phyloP scores from a whole-genome alignment of 2,329 filamentous ascomycete species.

The Botryosphaeria dothidea region DNA sequence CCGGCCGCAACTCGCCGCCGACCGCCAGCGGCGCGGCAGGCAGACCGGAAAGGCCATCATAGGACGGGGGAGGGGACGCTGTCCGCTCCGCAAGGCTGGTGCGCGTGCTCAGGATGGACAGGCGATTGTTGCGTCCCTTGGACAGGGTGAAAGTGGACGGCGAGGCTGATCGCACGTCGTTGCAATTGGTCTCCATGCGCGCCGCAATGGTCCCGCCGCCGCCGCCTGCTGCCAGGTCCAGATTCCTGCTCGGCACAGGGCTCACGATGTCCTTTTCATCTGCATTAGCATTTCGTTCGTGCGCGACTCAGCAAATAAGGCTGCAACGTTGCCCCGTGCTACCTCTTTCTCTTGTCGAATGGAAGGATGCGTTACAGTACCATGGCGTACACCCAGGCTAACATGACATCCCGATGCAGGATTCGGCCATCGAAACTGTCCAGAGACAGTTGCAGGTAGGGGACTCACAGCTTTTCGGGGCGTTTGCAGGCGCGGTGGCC shows the following conservation, averaged over 20 bases:
- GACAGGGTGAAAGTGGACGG: constrained; percentile 5
- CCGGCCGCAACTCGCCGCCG: background rate
- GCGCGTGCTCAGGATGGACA: background rate
- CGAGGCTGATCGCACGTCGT: background rate
- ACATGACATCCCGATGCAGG: background rate
- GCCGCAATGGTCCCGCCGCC: background rate
- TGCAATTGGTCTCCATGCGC: constrained; percentile 11
- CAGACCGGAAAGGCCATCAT: background rate
- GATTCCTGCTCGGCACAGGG: background rate
- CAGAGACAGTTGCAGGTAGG: background rate
- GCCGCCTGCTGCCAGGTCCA: background rate
- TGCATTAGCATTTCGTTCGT: background rate
- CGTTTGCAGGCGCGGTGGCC: background rate
- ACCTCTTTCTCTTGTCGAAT: background rate
- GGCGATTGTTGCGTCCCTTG: constrained; percentile 8
- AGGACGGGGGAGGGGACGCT: constrained; percentile 4
- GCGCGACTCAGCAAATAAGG: background rate
- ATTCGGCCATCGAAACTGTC: background rate
- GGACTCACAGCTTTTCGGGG: background rate
- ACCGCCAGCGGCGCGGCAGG: background rate
- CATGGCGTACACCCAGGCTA: constrained; percentile 7
- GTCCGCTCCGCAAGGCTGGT: background rate
- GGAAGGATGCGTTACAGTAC: background rate
- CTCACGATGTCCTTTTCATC: background rate
- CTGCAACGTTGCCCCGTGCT: background rate